Evolutionary conservation across 2,329 filamentous ascomycete genomes (phyloP).

Genomic region (Cladorrhinum sp.): DNA sequence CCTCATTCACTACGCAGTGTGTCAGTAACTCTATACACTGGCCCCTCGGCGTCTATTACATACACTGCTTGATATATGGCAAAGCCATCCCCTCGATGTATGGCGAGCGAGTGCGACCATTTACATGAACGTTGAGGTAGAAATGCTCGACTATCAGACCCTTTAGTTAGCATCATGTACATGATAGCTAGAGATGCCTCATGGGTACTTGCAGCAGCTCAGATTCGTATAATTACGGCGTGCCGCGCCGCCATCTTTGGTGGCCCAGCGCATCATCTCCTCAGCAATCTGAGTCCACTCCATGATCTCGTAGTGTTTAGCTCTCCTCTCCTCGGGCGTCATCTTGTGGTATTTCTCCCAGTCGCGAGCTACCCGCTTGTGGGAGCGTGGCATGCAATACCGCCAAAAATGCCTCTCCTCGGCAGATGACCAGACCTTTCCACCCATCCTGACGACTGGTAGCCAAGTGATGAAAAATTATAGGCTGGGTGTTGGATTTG

Average conservation of each 20-base stretch:
- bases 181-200: neutral
- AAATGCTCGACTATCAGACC: slow-evolving; percentile 32
- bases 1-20: too few species aligned
- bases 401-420: slow-evolving; percentile 52
- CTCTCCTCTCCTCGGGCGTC: slow-evolving; percentile 25
- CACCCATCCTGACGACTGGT: slow-evolving; percentile 41
- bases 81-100: neutral
- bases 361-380: slow-evolving; percentile 24
- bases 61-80: neutral
- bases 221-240: slow-evolving; percentile 30
- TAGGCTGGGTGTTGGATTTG: too few species aligned
- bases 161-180: neutral
- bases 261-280: neutral
- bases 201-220: slow-evolving; percentile 30
- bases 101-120: neutral
- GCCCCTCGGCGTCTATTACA: neutral
- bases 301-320: slow-evolving; percentile 23
- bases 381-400: slow-evolving; percentile 29
- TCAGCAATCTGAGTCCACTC: slow-evolving; percentile 3
- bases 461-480: too few species aligned
- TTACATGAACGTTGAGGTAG: slow-evolving; percentile 29
- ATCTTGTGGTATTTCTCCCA: slow-evolving; percentile 13
- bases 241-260: neutral
- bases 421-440: slow-evolving; percentile 46
- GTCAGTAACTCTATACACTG: too few species aligned